phyloP scores from a whole-genome alignment of 2,329 filamentous ascomycete genomes.

The Ophidiomyces ophidiicola region DNA sequence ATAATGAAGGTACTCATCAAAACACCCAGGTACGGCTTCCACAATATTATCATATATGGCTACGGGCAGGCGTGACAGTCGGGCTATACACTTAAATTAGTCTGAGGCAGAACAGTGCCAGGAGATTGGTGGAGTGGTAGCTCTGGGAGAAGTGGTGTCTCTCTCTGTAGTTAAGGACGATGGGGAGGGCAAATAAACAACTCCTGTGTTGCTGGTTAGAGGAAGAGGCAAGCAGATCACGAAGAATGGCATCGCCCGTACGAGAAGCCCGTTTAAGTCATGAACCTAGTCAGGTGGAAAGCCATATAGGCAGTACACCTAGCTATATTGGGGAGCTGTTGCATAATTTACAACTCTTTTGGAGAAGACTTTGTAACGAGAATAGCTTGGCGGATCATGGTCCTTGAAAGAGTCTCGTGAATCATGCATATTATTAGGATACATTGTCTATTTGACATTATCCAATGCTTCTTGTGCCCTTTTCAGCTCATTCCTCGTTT shows the following conservation, averaged over 20 bases:
- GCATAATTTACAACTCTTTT: conserved; percentile 71
- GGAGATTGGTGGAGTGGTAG: conserved; percentile 31
- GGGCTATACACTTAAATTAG: conserved; percentile 36
- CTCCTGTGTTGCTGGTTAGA: conserved; percentile 33
- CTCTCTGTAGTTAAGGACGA: conserved; percentile 22
- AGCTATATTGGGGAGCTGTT: conserved; percentile 69
- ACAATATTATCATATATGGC: conserved; percentile 53
- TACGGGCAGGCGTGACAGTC: conserved; percentile 54
- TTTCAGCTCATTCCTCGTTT: conserved; percentile 35
- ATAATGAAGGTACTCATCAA: conserved; percentile 41
- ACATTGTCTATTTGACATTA: conserved; percentile 20
- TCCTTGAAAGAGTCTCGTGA: conserved; percentile 1
- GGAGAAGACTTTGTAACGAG: conserved; percentile 32
- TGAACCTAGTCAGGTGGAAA: conserved; percentile 57
- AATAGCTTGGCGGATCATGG: conserved; percentile 21
- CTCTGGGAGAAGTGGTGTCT: conserved; percentile 33
- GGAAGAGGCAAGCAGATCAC: conserved; percentile 39
- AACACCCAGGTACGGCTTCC: conserved; percentile 47
- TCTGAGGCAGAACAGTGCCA: conserved; percentile 13
- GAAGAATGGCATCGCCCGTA: conserved; percentile 48
- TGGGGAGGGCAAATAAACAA: conserved; percentile 24
- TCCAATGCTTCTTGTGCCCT: conserved; percentile 38
- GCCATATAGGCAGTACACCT: conserved; percentile 73
- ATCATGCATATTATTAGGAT: conserved; percentile 6
- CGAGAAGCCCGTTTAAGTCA: conserved; percentile 54